These are phyloP conservation scores for Globisporangium echinulatum DNA, from an alignment of 352 stramenopile genomes.

Conservation along the genomic window DNA sequence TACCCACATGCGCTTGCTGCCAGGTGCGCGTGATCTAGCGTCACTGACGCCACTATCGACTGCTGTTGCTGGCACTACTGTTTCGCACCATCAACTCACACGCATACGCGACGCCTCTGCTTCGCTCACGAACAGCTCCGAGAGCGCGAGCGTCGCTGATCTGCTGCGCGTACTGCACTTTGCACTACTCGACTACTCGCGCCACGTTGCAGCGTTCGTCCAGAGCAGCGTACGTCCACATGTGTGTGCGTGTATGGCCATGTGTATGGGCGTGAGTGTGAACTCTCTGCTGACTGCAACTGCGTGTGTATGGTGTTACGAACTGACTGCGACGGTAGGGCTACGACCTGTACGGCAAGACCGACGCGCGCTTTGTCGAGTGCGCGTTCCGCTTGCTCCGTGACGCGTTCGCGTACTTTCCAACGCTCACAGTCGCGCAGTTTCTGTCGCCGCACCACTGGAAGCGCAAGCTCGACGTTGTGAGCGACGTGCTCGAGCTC, in stretches of 20 bases:
- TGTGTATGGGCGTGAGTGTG: too few species aligned
- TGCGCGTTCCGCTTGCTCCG: constrained; percentile 62
- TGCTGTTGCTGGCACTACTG: too few species aligned
- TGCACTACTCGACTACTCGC: constrained; percentile 68
- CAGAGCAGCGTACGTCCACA: constrained; percentile 12
- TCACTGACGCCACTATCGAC: not conserved
- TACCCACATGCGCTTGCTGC: constrained; percentile 38
- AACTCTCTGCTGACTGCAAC: not conserved
- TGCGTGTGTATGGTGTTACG: not conserved
- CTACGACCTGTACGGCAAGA: constrained; percentile 76
- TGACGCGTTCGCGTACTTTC: constrained; percentile 71
- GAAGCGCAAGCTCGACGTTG: constrained; percentile 47
- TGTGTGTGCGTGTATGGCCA: constrained; percentile 13
- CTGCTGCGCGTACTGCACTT: constrained; percentile 68
- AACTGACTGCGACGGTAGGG: constrained; percentile 14
- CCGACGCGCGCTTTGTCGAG: constrained; percentile 72
- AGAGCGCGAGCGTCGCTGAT: constrained; percentile 33
- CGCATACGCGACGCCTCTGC: too few species aligned
- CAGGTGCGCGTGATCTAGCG: constrained; percentile 9
- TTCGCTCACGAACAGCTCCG: constrained; percentile 13
- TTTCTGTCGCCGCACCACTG: constrained; percentile 61
- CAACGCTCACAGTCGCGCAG: constrained; percentile 48
- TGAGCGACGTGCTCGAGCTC: constrained; percentile 42
- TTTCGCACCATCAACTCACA: too few species aligned
- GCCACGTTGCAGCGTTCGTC: constrained; percentile 48